Base-by-base conservation (phyloP, 768 basidiomycete genomes). In the Lactifluus rugatus region DNA sequence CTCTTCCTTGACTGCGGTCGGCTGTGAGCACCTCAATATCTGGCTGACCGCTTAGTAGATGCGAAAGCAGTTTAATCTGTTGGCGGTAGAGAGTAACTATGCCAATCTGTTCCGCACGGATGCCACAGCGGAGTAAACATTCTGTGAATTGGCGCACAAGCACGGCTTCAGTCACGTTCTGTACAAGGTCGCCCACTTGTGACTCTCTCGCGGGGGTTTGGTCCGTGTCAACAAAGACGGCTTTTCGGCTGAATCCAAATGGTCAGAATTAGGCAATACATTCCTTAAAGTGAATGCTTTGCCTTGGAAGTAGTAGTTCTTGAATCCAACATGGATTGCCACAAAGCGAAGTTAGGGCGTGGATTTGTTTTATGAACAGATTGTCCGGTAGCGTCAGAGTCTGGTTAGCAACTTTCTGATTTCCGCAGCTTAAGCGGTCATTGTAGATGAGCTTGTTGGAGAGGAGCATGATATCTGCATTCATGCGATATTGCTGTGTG, bases 161-260 rank as follows among this genome's bases (percentile, higher is more conserved):
- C 42, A 71, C 71, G 2, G 87, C 94, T 66, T 99, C 96, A 0
- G 79, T 73, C 54, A 80, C 80, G 70, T 99, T 99, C 66, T 97
- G 93, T 7, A 96, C 86, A 10, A 97, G 78, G 64, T 93, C 88
- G 6, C 94, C 93, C 1, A 87, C 80, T 16, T 83, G 81, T 0
- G 87, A 87, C 65, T 98, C 95, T 7, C 68, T 72, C 0, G 87
- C 94, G 0, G 92, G 87, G 2, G 93, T 69, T 0, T 62, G 67
- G 64, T 98, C 96, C 0, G 96, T 99, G 67, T 98, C 87, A n/a
- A 98, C 82, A 64, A 99, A 98, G 39, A 97, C 77, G 7, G 87
- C 92, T 70, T 85, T 89, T 62, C 84, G 84, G 25, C 93, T 95
- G 47, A 2, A 34, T 11, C 25, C 17, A 36, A 26, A 14, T 44